phyloP scores from a whole-genome alignment of 805 yeast species.

The Wickerhamiella siamensis region DNA sequence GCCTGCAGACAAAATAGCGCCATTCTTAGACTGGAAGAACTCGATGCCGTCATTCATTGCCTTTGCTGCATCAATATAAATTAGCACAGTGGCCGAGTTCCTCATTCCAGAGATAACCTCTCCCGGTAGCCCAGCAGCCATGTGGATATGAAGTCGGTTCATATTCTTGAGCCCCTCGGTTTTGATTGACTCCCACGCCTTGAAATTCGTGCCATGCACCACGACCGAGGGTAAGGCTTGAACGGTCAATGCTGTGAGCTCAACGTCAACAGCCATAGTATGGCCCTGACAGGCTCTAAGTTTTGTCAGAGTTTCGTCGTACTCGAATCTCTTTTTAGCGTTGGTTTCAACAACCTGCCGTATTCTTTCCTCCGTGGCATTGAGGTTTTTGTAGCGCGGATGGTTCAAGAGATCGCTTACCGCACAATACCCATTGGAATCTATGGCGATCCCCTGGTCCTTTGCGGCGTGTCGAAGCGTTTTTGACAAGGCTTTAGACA shows the following conservation, averaged over 20 bases:
- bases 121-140: constrained; percentile 47
- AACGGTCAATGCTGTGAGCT: constrained; percentile 27
- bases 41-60: constrained; percentile 32
- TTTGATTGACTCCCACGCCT: constrained; percentile 35
- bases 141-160: constrained; percentile 76
- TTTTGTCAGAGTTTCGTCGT: constrained; percentile 24
- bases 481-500: constrained; percentile 59
- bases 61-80: constrained; percentile 44
- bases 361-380: constrained; percentile 44
- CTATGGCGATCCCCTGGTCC: constrained; percentile 51
- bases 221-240: constrained; percentile 39
- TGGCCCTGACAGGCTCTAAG: constrained; percentile 96
- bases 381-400: constrained; percentile 41
- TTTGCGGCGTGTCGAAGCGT: constrained; percentile 77
- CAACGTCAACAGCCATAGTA: constrained; percentile 39
- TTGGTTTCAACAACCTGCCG: constrained; percentile 46
- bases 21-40: constrained; percentile 54
- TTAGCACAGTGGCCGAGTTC: constrained; percentile 36
- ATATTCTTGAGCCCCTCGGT: constrained; percentile 49
- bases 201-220: constrained; percentile 66
- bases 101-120: constrained; percentile 66
- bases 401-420: constrained; percentile 41
- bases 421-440: constrained; percentile 49
- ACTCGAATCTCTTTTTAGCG: constrained; percentile 55
- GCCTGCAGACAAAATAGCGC: constrained; percentile 60